These are phyloP conservation scores for Scheffersomyces illinoinensis DNA, from an alignment of 1,139 yeast species.

Conservation along the genomic window DNA sequence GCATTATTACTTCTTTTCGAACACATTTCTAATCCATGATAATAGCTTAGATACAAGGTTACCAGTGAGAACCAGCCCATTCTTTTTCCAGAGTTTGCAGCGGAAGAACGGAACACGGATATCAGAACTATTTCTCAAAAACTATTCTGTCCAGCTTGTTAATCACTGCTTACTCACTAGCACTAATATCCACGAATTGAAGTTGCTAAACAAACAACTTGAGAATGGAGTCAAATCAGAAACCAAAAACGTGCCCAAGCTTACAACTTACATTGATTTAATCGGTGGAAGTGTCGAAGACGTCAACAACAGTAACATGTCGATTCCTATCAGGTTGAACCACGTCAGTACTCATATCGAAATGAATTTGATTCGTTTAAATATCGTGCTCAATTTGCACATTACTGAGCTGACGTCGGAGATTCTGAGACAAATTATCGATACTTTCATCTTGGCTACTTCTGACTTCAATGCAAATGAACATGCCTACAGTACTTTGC, in stretches of 20 bases:
- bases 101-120: not conserved
- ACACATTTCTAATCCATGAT: not conserved
- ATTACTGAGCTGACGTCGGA: not conserved
- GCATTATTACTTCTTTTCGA: constrained; percentile 8
- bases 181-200: constrained; percentile 5
- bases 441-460: constrained; percentile 9
- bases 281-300: not conserved
- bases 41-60: constrained; percentile 1
- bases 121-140: not conserved
- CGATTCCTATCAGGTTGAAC: constrained; percentile 9
- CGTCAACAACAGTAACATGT: not conserved
- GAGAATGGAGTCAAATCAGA: not conserved
- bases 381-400: constrained; percentile 6
- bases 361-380: constrained; percentile 7
- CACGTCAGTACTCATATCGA: constrained; percentile 11
- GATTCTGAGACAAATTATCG: not conserved
- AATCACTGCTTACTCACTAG: constrained; percentile 2
- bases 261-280: not conserved
- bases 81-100: constrained; percentile 3
- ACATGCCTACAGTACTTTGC: constrained; percentile 6
- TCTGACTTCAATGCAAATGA: constrained; percentile 14
- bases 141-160: constrained; percentile 1
- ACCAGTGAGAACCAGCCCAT: constrained; percentile 2
- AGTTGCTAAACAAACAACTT: not conserved
- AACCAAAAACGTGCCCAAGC: not conserved